phyloP scores from a whole-genome alignment of 2,329 filamentous ascomycete genomes.

The Lomentospora prolificans region DNA sequence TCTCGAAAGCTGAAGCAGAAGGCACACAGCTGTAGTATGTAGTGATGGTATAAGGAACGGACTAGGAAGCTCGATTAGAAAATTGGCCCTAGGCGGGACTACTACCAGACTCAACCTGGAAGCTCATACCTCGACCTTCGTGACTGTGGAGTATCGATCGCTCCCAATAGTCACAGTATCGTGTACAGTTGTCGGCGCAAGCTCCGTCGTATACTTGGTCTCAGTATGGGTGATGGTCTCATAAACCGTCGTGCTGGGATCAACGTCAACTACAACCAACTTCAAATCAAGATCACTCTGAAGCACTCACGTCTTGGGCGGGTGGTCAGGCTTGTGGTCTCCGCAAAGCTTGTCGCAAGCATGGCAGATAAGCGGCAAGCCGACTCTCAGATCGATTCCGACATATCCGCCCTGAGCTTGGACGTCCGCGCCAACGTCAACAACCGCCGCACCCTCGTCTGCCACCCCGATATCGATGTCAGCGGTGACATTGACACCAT shows the following conservation, averaged over 20 bases:
- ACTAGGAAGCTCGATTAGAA: background rate
- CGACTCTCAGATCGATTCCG: background rate
- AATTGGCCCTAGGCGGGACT: background rate
- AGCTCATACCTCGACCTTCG: background rate
- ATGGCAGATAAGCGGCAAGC: background rate
- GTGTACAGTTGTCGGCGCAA: constrained; percentile 10
- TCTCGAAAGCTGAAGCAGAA: constrained; percentile 6
- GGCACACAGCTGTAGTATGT: background rate
- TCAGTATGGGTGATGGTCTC: background rate
- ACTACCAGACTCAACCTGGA: background rate
- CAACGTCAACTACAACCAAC: too few relatives aligned
- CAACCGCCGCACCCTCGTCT: background rate
- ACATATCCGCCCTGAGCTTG: background rate
- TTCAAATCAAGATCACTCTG: background rate
- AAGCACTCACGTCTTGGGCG: background rate
- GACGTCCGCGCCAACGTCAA: background rate
- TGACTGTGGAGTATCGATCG: background rate
- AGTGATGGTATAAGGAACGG: background rate
- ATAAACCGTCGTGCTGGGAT: background rate
- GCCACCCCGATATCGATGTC: background rate
- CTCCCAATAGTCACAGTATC: constrained; percentile 12
- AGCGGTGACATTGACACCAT: background rate
- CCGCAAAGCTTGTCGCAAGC: background rate
- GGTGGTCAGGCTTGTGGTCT: background rate
- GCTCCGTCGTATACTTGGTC: background rate